phyloP scores from a whole-genome alignment of 2,329 filamentous ascomycete genomes.

The Alternaria solani region DNA sequence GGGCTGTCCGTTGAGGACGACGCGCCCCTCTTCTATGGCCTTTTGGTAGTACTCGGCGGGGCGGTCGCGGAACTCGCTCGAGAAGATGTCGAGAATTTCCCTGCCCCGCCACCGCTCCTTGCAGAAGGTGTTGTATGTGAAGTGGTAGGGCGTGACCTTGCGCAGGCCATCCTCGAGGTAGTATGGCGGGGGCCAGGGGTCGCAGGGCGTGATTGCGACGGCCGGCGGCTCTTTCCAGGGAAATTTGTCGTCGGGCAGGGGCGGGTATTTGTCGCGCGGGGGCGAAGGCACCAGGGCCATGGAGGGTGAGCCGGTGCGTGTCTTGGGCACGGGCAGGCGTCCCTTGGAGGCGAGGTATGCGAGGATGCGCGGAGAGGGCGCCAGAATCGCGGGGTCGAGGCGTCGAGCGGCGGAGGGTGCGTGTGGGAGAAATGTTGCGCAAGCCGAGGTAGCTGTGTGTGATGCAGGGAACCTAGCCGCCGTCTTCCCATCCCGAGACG shows the following conservation, averaged over 20 bases:
- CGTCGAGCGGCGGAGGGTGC: background rate
- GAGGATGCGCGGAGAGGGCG: constrained; percentile 61
- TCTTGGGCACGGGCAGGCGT: constrained; percentile 40
- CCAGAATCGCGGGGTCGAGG: constrained; percentile 46
- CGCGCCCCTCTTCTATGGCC: constrained; percentile 80
- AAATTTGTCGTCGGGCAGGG: constrained; percentile 45
- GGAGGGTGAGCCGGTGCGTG: constrained; percentile 32
- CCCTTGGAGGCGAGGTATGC: constrained; percentile 62
- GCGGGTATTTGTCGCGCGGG: constrained; percentile 41
- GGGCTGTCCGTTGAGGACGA: constrained; percentile 79
- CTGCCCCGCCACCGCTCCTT: constrained; percentile 92
- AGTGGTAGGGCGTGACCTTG: constrained; percentile 86
- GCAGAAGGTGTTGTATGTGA: constrained; percentile 92
- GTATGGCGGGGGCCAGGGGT: constrained; percentile 74
- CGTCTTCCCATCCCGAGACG: background rate
- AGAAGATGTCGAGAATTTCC: constrained; percentile 84
- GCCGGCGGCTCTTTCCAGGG: constrained; percentile 56
- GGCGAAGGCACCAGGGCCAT: constrained; percentile 56
- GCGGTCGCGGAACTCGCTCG: constrained; percentile 89
- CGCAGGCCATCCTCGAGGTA: constrained; percentile 83
- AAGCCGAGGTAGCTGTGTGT: constrained; percentile 13
- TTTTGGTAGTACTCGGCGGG: constrained; percentile 82
- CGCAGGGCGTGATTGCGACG: constrained; percentile 58
- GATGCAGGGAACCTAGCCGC: background rate
- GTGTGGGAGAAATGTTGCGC: constrained; percentile 9